Percentiles rank a stretch among this genome's conserved stretches.
These are phyloP conservation scores for Amyloporia xantha DNA, from an alignment of 768 basidiomycete species.

Conservation along the genomic window DNA sequence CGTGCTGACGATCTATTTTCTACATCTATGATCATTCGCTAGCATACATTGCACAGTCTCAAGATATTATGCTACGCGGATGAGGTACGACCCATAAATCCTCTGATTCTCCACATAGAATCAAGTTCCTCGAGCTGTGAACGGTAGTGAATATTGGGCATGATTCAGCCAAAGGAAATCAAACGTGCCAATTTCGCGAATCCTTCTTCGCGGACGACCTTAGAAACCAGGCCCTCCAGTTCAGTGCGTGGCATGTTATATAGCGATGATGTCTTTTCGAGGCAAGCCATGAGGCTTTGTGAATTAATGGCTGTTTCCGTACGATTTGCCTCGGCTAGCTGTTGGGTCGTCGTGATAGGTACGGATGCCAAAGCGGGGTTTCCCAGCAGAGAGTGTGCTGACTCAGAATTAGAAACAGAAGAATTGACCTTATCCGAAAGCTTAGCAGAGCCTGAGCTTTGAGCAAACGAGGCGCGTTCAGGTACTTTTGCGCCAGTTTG, in stretches of 20 bases:
- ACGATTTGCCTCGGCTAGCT: too few species aligned
- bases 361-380: neutral
- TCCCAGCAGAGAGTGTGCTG: neutral
- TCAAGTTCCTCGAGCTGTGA: conserved; percentile 46
- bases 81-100: conserved; percentile 9
- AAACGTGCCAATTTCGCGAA: conserved; percentile 64
- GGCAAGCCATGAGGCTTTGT: conserved; percentile 23
- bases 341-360: too few species aligned
- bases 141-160: neutral
- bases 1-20: too few species aligned
- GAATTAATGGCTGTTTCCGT: neutral
- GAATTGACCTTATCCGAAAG: too few species aligned
- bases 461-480: neutral
- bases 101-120: conserved; percentile 38
- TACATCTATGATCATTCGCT: too few species aligned
- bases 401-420: neutral
- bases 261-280: conserved; percentile 41
- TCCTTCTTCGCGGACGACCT: conserved; percentile 67
- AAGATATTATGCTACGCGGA: too few species aligned
- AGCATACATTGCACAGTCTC: too few species aligned
- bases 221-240: conserved; percentile 51
- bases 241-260: conserved; percentile 45
- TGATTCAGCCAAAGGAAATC: neutral
- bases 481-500: neutral
- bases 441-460: too few species aligned